A percentile compares a stretch with the other conserved stretches of the same genome.
Conservation (phyloP, 2,329 filamentous ascomycete genomes). For the Neofusicoccum umdonicola region DNA sequence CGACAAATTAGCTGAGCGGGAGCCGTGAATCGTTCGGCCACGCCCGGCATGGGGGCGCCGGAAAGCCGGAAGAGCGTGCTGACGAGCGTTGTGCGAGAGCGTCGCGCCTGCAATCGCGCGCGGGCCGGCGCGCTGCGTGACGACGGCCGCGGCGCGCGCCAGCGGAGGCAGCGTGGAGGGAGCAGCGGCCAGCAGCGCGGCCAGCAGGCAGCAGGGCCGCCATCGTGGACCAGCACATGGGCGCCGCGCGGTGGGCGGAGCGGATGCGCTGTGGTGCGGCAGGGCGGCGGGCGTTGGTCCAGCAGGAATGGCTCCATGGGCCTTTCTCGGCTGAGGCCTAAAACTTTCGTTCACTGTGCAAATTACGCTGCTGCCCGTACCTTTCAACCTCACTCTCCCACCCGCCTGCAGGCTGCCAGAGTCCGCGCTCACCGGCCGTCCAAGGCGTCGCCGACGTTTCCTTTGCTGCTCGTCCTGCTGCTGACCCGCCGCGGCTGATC, state of each 20-base stretch:
- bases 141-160: not conserved
- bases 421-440: constrained; percentile 9
- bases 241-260: constrained; percentile 1
- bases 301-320: constrained; percentile 1
- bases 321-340: constrained; percentile 3
- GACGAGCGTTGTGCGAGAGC: not conserved
- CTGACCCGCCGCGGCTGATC: constrained; percentile 14
- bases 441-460: constrained; percentile 14
- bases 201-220: not conserved
- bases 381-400: constrained; percentile 10
- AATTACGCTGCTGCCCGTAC: constrained; percentile 14
- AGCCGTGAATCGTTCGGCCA: constrained; percentile 4
- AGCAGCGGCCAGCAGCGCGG: not conserved
- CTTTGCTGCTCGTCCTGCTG: constrained; percentile 11
- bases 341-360: constrained; percentile 15
- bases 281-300: not conserved
- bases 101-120: not conserved
- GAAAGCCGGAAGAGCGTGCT: constrained; percentile 13
- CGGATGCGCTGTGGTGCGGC: constrained; percentile 7
- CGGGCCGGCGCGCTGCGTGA: not conserved
- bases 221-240: not conserved
- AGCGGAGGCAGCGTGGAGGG: not conserved
- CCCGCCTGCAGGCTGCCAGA: constrained; percentile 12
- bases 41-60: constrained; percentile 10
- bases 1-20: constrained; percentile 4